Evolutionary conservation across 2,329 filamentous ascomycete species (phyloP), one percentile per base, ranked within the genome.

Genomic region (Tolypocladium tundrense): DNA sequence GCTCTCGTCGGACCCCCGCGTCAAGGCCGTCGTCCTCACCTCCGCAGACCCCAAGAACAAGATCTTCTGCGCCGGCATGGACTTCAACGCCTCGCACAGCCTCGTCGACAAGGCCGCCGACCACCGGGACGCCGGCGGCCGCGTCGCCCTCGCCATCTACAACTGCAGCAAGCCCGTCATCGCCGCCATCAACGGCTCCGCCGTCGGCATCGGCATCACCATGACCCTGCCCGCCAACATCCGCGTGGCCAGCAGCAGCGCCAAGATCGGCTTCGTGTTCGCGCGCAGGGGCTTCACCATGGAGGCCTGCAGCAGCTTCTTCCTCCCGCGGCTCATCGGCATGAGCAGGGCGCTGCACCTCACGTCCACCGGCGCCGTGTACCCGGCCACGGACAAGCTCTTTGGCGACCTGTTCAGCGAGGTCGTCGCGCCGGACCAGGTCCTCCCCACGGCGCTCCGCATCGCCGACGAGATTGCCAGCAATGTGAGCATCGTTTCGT

Each of bases 201-300:
- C 81, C 24, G 83, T 85, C 4, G 83, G 83, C 55, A 76, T 85
- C 3, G 83, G 83, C 31, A 80, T 85, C 63, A 86, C 83, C 42
- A 82, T 85, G 78, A 82, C 82, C 37, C 74, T 86, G 4, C 77
- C 83, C 1, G 79, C 78, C 56, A 76, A 75, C 54, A 75, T 82
- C 56, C 74, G 79, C 55, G 65, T 87, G 61, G 82, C 75, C 45
- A 83, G 81, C 62, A 68, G 73, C 45, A 71, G 74, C 13, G 85
- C 87, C 2, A 88, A 87, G 67, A 81, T 91, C 61, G 88, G 88
- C 56, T 89, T 91, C 67, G 87, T 90, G 21, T 92, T 91, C 69
- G 78, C 81, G 31, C 80, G 87, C 33, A 79, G 88, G 50, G 88
- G 88, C 1, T 77, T 91, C 65, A 78, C 84, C 59, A 86, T 88